Evolutionary conservation across 2,329 filamentous ascomycete species (phyloP).

Genomic region (Microascus cirrosus): DNA sequence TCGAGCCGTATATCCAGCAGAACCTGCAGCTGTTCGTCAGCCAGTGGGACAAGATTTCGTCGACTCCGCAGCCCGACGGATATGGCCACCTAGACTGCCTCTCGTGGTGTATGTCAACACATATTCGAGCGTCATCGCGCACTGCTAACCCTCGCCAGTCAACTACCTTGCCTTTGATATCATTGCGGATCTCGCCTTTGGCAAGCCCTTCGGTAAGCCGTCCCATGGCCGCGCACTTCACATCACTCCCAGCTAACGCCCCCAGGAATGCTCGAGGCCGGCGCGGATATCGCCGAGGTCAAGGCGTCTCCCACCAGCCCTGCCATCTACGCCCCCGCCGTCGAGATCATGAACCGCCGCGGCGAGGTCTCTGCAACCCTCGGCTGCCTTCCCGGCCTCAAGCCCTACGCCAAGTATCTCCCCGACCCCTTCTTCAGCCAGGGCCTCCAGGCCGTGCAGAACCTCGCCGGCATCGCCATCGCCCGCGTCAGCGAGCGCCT

Average conservation of each 20-base stretch:
- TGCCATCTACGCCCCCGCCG: conserved; percentile 62
- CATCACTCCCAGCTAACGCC: background rate
- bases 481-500: conserved; percentile 68
- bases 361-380: conserved; percentile 78
- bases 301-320: conserved; percentile 46
- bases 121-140: background rate
- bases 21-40: conserved; percentile 65
- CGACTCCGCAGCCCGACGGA: conserved; percentile 29
- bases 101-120: conserved; percentile 49
- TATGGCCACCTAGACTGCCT: conserved; percentile 61
- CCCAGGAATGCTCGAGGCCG: conserved; percentile 41
- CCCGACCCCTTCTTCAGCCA: conserved; percentile 74
- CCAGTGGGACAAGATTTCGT: conserved; percentile 57
- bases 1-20: conserved; percentile 78
- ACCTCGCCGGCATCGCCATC: conserved; percentile 79
- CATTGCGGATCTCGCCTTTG: conserved; percentile 38
- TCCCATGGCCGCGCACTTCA: background rate
- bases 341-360: conserved; percentile 78
- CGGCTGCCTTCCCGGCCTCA: conserved; percentile 62
- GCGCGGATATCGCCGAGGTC: conserved; percentile 67
- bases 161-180: conserved; percentile 43
- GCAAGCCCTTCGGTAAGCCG: conserved; percentile 48
- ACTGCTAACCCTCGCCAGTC: conserved; percentile 9
- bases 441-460: conserved; percentile 63
- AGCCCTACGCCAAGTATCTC: conserved; percentile 69